phyloP scores from a whole-genome alignment of 1,284 basidiomycete species.

The Cystobasidium pallidum region DNA sequence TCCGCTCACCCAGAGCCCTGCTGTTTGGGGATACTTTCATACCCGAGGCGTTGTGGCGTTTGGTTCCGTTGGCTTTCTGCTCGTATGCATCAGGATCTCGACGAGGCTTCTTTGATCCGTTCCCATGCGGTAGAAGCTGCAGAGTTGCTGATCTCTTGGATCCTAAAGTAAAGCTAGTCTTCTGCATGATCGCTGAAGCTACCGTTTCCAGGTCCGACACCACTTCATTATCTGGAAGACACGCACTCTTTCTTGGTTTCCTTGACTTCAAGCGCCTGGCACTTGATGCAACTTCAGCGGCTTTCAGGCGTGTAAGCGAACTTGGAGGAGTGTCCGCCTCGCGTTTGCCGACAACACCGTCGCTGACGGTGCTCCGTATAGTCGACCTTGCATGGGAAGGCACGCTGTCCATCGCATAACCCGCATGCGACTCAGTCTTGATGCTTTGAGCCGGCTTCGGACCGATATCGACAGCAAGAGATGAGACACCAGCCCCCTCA shows the following conservation, averaged over 20 bases:
- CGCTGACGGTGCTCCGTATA: not conserved
- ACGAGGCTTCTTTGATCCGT: not conserved
- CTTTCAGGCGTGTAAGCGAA: not conserved
- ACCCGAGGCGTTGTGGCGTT: not conserved
- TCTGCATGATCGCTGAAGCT: not conserved
- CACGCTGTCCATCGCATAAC: not conserved
- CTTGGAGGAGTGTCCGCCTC: not conserved
- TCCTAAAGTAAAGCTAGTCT: not conserved
- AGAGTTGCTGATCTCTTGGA: not conserved
- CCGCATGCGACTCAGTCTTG: not conserved
- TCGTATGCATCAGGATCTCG: not conserved
- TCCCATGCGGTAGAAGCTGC: constrained; percentile 11
- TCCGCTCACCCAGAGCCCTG: not conserved
- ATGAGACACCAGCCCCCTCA: not conserved
- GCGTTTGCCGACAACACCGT: not conserved
- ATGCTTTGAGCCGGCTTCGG: not conserved
- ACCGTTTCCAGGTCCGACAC: not conserved
- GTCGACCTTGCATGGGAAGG: no score
- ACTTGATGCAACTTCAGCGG: not conserved
- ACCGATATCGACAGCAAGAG: not conserved
- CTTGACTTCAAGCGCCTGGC: not conserved
- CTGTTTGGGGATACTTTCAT: not conserved
- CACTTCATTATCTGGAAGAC: constrained; percentile 1
- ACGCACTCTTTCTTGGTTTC: constrained; percentile 10
- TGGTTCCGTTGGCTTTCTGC: not conserved